Evolutionary conservation across 768 basidiomycete genomes (phyloP).

Genomic region (Rhizopogon sp.): DNA sequence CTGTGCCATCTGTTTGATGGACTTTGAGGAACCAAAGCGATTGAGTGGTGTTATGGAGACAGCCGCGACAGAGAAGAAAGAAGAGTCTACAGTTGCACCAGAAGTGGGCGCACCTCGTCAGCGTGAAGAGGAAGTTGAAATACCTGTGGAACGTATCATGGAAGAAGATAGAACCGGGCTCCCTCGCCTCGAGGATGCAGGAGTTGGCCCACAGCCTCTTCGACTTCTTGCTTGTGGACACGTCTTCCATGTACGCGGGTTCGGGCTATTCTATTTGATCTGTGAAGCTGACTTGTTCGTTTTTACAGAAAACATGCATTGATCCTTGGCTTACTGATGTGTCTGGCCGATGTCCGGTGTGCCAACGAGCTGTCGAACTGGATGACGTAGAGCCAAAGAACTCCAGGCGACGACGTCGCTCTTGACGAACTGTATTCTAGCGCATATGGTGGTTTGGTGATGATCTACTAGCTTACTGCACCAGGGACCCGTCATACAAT

Average conservation of each 20-base stretch:
- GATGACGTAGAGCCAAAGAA: constrained; percentile 32
- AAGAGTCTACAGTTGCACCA: constrained; percentile 4
- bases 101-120: constrained; percentile 5
- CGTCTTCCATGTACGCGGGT: constrained; percentile 76
- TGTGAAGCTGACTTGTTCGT: constrained; percentile 8
- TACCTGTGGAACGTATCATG: constrained; percentile 30
- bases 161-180: constrained; percentile 37
- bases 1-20: constrained; percentile 81
- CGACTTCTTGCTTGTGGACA: constrained; percentile 77
- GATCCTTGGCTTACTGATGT: constrained; percentile 87
- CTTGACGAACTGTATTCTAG: constrained; percentile 4
- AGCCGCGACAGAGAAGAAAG: constrained; percentile 26
- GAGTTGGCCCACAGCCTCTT: constrained; percentile 72
- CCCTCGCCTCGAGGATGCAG: constrained; percentile 62
- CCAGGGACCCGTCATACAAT: not conserved
- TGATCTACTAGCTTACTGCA: not conserved
- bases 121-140: constrained; percentile 18
- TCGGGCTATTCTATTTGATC: not conserved
- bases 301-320: constrained; percentile 70
- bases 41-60: constrained; percentile 14
- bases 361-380: constrained; percentile 69
- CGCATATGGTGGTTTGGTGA: not conserved
- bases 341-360: constrained; percentile 84
- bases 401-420: constrained; percentile 18
- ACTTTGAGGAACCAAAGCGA: constrained; percentile 70